Conservation (phyloP, 208 protist genomes). For the Wallacemonas sp. region DNA sequence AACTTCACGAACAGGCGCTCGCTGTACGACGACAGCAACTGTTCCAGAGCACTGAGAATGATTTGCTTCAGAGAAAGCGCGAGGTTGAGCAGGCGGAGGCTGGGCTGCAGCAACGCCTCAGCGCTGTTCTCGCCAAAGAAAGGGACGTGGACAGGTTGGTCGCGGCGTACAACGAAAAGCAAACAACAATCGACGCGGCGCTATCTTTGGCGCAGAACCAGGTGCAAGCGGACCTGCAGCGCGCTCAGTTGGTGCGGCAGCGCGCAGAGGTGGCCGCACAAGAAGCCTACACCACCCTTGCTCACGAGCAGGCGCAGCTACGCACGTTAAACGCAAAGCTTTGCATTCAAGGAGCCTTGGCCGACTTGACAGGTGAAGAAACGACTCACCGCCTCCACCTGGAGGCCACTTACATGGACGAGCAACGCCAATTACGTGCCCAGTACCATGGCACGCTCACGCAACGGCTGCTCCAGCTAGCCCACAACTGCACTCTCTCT, state of each 20-base stretch:
- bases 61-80: constrained; percentile 11
- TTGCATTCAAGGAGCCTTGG: not conserved
- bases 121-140: constrained; percentile 17
- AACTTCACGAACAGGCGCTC: constrained; percentile 16
- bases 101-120: constrained; percentile 18
- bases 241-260: constrained; percentile 14
- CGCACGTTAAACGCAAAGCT: not conserved
- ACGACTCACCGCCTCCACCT: not conserved
- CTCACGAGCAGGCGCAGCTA: not conserved
- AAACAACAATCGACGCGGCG: constrained; percentile 26
- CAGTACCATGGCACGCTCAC: not conserved
- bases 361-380: not conserved
- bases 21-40: constrained; percentile 7
- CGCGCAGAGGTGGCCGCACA: not conserved
- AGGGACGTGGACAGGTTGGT: constrained; percentile 15
- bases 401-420: not conserved
- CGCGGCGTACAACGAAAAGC: constrained; percentile 7
- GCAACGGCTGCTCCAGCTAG: not conserved
- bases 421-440: not conserved
- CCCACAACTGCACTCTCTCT: not conserved
- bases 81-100: constrained; percentile 1
- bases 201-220: constrained; percentile 22
- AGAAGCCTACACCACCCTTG: not conserved
- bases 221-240: constrained; percentile 21
- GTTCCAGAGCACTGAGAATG: constrained; percentile 17